A percentile compares a stretch with the other conserved stretches of the same genome.
phyloP scores from a whole-genome alignment of 306 rosid species.

The Canavalia ensiformis region DNA sequence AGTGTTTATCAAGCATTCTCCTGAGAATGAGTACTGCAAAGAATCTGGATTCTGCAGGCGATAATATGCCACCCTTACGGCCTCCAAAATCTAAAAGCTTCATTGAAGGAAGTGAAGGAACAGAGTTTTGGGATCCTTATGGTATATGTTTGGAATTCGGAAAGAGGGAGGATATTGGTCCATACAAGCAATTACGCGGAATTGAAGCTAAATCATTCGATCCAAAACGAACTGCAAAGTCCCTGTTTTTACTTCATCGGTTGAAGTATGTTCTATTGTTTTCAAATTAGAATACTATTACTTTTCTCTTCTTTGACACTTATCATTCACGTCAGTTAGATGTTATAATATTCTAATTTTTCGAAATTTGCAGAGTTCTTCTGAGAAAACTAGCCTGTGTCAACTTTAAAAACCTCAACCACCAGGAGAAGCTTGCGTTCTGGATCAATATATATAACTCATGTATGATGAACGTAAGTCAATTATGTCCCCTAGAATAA shows the following conservation, averaged over 20 bases:
- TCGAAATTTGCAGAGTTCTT: slow-evolving; percentile 64
- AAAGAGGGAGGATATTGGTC: slow-evolving; percentile 73
- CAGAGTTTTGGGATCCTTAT: slow-evolving; percentile 71
- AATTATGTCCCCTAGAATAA: neutral
- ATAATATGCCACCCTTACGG: slow-evolving; percentile 40
- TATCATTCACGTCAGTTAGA: neutral
- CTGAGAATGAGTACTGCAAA: slow-evolving; percentile 68
- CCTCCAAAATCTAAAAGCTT: slow-evolving; percentile 44
- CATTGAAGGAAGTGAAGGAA: slow-evolving; percentile 48
- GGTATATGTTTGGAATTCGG: slow-evolving; percentile 71
- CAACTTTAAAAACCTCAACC: slow-evolving; percentile 65
- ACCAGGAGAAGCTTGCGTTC: slow-evolving; percentile 92
- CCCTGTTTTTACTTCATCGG: slow-evolving; percentile 75
- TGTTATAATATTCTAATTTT: slow-evolving; percentile 25
- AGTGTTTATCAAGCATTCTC: slow-evolving; percentile 85
- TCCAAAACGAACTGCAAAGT: slow-evolving; percentile 72
- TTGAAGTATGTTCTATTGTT: slow-evolving; percentile 68
- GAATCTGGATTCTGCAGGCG: slow-evolving; percentile 51
- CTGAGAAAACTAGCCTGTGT: slow-evolving; percentile 74
- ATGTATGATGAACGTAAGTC: slow-evolving; percentile 82
- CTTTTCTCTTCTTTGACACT: slow-evolving; percentile 9
- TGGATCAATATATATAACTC: slow-evolving; percentile 91
- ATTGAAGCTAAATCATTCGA: slow-evolving; percentile 72
- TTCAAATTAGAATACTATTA: slow-evolving; percentile 2
- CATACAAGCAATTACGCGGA: slow-evolving; percentile 60